Percentiles rank a stretch among this genome's conserved stretches.
phyloP scores from a whole-genome alignment of 805 yeast genomes.

The Komagataella ulmi region DNA sequence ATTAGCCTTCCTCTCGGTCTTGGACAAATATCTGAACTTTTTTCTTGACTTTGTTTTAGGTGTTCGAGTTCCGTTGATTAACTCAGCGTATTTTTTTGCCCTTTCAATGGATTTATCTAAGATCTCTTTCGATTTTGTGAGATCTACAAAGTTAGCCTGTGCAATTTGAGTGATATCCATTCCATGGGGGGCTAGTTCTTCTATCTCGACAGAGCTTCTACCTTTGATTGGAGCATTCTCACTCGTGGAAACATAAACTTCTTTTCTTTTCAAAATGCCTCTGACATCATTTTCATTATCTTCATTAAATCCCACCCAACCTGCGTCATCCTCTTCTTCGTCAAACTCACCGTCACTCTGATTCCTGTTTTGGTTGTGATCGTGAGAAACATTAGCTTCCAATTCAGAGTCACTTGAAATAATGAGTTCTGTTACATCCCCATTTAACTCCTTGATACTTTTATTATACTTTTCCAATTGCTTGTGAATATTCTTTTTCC shows the following conservation, averaged over 20 bases:
- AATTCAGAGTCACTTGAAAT: conserved; percentile 6
- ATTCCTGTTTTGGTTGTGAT: conserved; percentile 12
- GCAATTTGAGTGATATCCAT: conserved; percentile 29
- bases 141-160: conserved; percentile 56
- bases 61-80: conserved; percentile 22
- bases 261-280: conserved; percentile 34
- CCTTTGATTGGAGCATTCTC: conserved; percentile 25
- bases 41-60: conserved; percentile 33
- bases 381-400: conserved; percentile 10
- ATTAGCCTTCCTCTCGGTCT: conserved; percentile 56
- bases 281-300: conserved; percentile 9
- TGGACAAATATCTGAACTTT: conserved; percentile 82
- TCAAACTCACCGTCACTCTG: conserved; percentile 13
- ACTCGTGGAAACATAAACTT: conserved; percentile 23
- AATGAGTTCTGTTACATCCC: neutral
- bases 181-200: conserved; percentile 35
- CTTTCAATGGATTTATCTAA: conserved; percentile 61
- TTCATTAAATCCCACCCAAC: conserved; percentile 29
- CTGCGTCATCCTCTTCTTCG: conserved; percentile 10
- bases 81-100: conserved; percentile 74
- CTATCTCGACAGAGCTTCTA: conserved; percentile 40
- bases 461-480: conserved; percentile 47
- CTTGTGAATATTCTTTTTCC: conserved; percentile 49
- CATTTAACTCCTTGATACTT: conserved; percentile 1
- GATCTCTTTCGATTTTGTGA: conserved; percentile 53